Base-by-base conservation (phyloP, 805 yeast genomes). In the Ogataea pini region DNA sequence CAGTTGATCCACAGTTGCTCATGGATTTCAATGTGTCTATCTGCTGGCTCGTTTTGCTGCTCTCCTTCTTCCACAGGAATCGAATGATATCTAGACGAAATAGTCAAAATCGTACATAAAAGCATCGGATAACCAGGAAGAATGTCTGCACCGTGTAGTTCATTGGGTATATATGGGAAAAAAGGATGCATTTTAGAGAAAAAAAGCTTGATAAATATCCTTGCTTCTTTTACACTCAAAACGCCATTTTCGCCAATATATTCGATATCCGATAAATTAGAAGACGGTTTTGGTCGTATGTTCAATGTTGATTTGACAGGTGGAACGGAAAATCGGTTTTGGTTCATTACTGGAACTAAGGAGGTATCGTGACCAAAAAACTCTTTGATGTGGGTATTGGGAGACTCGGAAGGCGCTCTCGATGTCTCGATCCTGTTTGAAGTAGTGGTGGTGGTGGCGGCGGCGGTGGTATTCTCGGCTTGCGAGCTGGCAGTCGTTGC, bases 181-280 rank as follows among this genome's bases (percentile, higher is more conserved):
- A 82, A 91, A 2, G 96, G 97, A 65, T 89, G 95, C 82, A 91
- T 78, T 3, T 89, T 80, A 3, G 79, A 65, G 63, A 88, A 88
- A 65, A 87, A 91, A 45, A 82, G 63, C 32, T 75, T 72, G 20
- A 86, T 77, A 27, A 84, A 65, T 42, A 67, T 68, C 39, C 71
- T 76, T 2, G 91, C 89, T 59, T 85, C 89, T 0, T 58, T 62
- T 52, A 80, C 89, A 0, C 86, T 72, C 13, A 91, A 60, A 44
- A 89, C 73, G 8, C 50, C 54, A 40, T 68, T 64, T 2, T 69
- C 65, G 3, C 86, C 85, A 41, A 88, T 83, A 55, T 83, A 86
- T 38, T 83, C 89, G 38, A 85, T 78, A 55, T 78, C 83, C 0
- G 80, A 67, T 14, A 88, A 61, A 41, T 64, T 72, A 42, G 71